Conservation (phyloP, 2,329 filamentous ascomycete genomes). For the Sarocladium kiliense region DNA sequence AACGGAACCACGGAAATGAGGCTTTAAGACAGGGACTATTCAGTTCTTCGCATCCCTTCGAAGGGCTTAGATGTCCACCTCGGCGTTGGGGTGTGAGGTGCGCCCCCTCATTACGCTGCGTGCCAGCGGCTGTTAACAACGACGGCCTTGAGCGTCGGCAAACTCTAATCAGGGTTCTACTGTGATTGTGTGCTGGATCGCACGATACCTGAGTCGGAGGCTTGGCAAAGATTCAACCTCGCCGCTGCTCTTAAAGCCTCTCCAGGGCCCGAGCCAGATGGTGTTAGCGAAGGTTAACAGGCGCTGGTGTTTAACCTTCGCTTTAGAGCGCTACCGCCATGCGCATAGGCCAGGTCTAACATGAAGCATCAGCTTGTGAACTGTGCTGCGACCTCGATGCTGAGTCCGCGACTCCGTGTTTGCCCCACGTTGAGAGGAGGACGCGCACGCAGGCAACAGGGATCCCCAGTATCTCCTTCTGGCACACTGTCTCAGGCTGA, state of each 20-base stretch:
- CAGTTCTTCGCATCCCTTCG: not conserved
- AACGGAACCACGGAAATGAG: not conserved
- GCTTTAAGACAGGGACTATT: not conserved
- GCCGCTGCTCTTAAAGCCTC: too few relatives aligned
- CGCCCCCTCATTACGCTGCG: not conserved
- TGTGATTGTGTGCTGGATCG: not conserved
- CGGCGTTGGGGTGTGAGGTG: not conserved
- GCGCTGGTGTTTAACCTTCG: too few relatives aligned
- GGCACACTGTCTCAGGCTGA: not conserved
- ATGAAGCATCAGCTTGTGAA: not conserved
- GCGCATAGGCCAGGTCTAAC: not conserved
- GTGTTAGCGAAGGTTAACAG: too few relatives aligned
- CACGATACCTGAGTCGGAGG: not conserved
- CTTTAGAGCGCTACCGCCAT: too few relatives aligned
- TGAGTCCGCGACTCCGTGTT: not conserved
- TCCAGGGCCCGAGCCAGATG: too few relatives aligned
- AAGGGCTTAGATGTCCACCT: not conserved
- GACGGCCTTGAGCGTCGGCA: not conserved
- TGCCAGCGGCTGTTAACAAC: not conserved
- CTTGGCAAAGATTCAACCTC: not conserved
- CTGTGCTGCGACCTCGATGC: not conserved
- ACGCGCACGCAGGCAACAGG: not conserved
- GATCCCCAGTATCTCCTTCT: not conserved
- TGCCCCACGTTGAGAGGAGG: not conserved
- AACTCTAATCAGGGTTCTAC: conserved; percentile 4